phyloP scores from a whole-genome alignment of 2,329 filamentous ascomycete genomes.

The Neofusicoccum sp. region DNA sequence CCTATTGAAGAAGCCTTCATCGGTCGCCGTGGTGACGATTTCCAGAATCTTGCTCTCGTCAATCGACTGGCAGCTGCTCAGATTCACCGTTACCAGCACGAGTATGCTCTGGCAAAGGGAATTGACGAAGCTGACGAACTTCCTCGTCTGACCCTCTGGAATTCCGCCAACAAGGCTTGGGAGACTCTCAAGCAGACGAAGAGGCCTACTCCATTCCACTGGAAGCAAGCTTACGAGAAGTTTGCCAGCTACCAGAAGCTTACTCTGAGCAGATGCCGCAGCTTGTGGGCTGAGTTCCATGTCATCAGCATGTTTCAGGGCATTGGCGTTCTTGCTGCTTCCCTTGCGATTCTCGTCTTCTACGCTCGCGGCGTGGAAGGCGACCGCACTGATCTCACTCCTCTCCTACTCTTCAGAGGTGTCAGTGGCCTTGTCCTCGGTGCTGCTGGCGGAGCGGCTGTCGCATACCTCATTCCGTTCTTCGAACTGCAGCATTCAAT shows the following conservation, averaged over 20 bases:
- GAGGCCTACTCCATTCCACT: conserved; percentile 36
- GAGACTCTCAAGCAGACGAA: conserved; percentile 44
- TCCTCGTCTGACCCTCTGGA: conserved; percentile 60
- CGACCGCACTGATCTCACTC: conserved; percentile 54
- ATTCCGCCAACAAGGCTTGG: conserved; percentile 56
- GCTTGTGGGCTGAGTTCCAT: conserved; percentile 90
- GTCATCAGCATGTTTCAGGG: conserved; percentile 81
- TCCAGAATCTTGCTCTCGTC: conserved; percentile 73
- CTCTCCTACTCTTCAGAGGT: conserved; percentile 52
- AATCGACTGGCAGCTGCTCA: conserved; percentile 77
- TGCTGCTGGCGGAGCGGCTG: conserved; percentile 39
- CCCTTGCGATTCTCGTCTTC: conserved; percentile 67
- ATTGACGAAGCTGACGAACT: conserved; percentile 61
- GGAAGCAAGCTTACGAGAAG: conserved; percentile 50
- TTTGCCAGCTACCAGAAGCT: conserved; percentile 74
- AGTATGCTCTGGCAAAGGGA: conserved; percentile 73
- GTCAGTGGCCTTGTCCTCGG: conserved; percentile 50
- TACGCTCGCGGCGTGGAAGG: conserved; percentile 63
- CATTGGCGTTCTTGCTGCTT: conserved; percentile 65
- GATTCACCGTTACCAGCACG: conserved; percentile 82
- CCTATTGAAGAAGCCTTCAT: conserved; percentile 94
- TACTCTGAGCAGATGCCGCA: conserved; percentile 76
- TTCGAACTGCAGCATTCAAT: conserved; percentile 40
- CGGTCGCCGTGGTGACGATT: conserved; percentile 66
- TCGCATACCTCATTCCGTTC: conserved; percentile 43